Evolutionary conservation across 75 land plant species (phyloP).

Genomic region (Gnetum montanum): DNA sequence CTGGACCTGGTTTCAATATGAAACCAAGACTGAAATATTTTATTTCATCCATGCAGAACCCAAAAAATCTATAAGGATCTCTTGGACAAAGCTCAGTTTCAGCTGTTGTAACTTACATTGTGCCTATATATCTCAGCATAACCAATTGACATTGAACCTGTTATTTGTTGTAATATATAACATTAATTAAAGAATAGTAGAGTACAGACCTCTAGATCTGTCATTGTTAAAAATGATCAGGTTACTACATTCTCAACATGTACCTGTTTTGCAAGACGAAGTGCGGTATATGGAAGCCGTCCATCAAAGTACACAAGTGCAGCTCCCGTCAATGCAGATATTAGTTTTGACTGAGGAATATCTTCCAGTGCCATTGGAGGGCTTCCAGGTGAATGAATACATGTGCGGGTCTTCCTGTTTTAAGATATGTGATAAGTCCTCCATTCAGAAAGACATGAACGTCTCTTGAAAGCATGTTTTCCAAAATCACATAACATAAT

Average conservation of each 20-base stretch:
- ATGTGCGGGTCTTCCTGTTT: constrained; percentile 81
- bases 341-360: constrained; percentile 27
- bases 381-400: constrained; percentile 69
- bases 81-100: no score
- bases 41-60: no score
- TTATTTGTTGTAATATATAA: neutral
- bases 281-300: constrained; percentile 61
- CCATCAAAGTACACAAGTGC: constrained; percentile 61
- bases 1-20: no score
- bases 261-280: constrained; percentile 72
- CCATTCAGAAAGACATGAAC: neutral
- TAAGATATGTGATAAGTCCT: neutral
- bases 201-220: no score
- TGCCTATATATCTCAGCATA: no score
- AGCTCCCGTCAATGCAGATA: constrained; percentile 42
- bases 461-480: no score
- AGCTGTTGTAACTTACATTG: no score
- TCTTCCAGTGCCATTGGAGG: constrained; percentile 76
- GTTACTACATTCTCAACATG: no score
- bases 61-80: no score
- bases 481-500: no score
- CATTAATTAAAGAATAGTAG: neutral
- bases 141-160: neutral
- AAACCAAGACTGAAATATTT: no score
- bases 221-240: no score